Evolutionary conservation across 768 basidiomycete genomes (phyloP), one percentile per base, ranked within the genome.

Genomic region (Harrya chromipes): DNA sequence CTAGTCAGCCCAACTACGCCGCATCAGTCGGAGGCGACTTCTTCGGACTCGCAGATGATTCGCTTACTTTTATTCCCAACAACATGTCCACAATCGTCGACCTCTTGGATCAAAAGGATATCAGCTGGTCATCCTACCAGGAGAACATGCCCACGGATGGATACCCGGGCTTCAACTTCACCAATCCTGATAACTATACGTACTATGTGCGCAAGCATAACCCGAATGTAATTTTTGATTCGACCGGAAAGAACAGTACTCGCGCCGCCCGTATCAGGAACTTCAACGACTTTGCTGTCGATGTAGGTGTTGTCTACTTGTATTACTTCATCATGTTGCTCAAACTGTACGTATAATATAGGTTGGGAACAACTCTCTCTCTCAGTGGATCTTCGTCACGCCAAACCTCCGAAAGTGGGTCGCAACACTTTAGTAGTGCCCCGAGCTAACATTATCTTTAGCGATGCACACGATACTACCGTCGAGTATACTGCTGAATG

Each of bases 91-190:
- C 77, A 13, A 55, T 84, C 37, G 76, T 81, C 21, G 84, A 86
- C 54, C 69, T 85, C 16, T 66, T 86, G 26, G 84, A 85, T 21
- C 66, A 70, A 16, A 77, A 79, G 55, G 70, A 66, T 38, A 72
- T 86, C 36, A 77, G 77, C 6, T 86, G 84, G 83, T 76, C 74
- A 0, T 69, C 76, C 16, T 86, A 85, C 56, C 76, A 82, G 60
- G 82, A 85, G 58, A 76, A 74, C 51, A 71, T 83, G 74, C 80
- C 81, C 2, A 61, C 60, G 1, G 76, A 79, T 48, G 80, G 74
- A 6, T 82, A 68, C 43, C 51, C 61, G 14, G 77, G 68, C 2
- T 77, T 67, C 60, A 69, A 72, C 52, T 72, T 54, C 29, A 56
- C 45, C 43, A 67, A 57, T 46, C 33, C 52, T 31, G 61, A 62